These are phyloP conservation scores for Kockovaella imperatae DNA, from an alignment of 768 basidiomycete species.

Conservation along the genomic window DNA sequence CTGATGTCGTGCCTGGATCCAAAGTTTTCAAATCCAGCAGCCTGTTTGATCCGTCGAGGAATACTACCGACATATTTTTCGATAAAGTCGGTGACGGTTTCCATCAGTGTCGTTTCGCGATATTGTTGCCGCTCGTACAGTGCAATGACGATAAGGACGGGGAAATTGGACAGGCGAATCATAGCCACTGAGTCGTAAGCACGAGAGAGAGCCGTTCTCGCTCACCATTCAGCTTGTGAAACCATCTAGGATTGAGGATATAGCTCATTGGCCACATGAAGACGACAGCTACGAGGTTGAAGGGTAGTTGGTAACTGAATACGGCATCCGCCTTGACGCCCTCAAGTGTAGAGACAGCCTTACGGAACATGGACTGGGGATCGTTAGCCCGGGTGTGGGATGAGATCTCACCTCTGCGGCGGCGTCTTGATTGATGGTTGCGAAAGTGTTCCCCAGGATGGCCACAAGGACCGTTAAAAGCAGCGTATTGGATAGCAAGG, in stretches of 20 bases:
- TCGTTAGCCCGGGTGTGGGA: constrained; percentile 4
- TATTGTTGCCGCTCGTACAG: constrained; percentile 81
- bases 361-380: constrained; percentile 80
- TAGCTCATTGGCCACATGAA: constrained; percentile 82
- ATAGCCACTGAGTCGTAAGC: constrained; percentile 16
- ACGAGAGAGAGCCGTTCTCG: background rate
- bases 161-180: constrained; percentile 61
- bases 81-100: constrained; percentile 59
- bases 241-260: constrained; percentile 86
- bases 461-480: constrained; percentile 58
- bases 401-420: constrained; percentile 62
- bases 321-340: constrained; percentile 64
- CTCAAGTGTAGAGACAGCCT: constrained; percentile 88
- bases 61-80: constrained; percentile 67
- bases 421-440: constrained; percentile 86
- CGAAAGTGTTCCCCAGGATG: constrained; percentile 90
- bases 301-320: constrained; percentile 88
- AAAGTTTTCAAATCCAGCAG: constrained; percentile 40
- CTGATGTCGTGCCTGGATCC: constrained; percentile 36
- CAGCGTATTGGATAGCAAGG: constrained; percentile 84
- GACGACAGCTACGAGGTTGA: constrained; percentile 79
- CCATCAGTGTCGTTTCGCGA: constrained; percentile 59
- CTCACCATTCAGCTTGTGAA: constrained; percentile 69
- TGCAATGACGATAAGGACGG: constrained; percentile 69
- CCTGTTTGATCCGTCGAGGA: constrained; percentile 58